phyloP scores from a whole-genome alignment of 1,284 basidiomycete species.

The Leccinum variabile region DNA sequence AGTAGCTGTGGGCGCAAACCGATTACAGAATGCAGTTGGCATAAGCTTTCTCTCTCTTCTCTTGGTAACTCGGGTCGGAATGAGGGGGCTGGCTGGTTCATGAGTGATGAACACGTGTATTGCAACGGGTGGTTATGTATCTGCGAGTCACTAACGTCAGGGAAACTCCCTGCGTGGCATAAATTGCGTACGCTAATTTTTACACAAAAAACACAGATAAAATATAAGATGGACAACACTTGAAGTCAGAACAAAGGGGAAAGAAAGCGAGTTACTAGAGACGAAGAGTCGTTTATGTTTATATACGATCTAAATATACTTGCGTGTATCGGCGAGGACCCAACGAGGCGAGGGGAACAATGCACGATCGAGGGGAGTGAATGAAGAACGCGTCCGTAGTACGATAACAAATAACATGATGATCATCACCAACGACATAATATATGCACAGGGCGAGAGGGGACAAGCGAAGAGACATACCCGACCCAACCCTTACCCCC shows the following conservation, averaged over 20 bases:
- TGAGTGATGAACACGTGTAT: background rate
- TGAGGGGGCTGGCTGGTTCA: background rate
- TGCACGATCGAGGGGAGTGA: conserved; percentile 13
- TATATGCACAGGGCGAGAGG: conserved; percentile 1
- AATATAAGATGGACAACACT: background rate
- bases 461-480: conserved; percentile 2
- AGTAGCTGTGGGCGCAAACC: conserved; percentile 18
- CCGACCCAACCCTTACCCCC: background rate
- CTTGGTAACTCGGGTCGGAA: background rate
- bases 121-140: background rate
- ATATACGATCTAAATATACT: conserved; percentile 24
- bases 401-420: conserved; percentile 11
- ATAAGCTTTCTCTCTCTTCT: background rate
- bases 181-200: background rate
- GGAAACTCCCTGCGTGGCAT: background rate
- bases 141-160: background rate
- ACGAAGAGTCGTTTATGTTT: conserved; percentile 6
- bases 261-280: conserved; percentile 11
- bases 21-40: conserved; percentile 16
- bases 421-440: conserved; percentile 1
- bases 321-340: conserved; percentile 7
- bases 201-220: background rate
- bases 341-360: conserved; percentile 1
- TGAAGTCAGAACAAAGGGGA: too few species aligned
- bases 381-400: conserved; percentile 3